Percentiles rank a stretch among this genome's conserved stretches.
phyloP scores from a whole-genome alignment of 2,329 filamentous ascomycete species.

The Sporothrix dimorphospora region DNA sequence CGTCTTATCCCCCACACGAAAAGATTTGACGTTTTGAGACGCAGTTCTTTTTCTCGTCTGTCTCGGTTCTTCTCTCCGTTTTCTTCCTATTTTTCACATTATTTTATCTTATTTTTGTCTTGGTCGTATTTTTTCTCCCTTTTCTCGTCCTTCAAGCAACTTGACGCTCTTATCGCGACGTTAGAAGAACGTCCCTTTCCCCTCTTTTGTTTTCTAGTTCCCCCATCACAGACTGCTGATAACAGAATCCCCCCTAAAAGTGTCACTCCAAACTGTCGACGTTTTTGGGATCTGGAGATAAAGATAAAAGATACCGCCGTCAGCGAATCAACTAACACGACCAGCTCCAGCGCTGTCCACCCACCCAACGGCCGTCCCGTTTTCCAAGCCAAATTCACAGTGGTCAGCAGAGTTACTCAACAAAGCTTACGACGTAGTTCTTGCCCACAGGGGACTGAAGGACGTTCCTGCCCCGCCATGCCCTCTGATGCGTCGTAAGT shows the following conservation, averaged over 20 bases:
- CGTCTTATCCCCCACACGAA: conserved; percentile 21
- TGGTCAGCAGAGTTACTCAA: conserved; percentile 8
- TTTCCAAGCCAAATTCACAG: not conserved
- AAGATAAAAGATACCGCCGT: conserved; percentile 1
- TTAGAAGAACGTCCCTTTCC: not conserved
- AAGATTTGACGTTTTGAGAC: conserved; percentile 23
- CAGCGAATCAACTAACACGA: conserved; percentile 22
- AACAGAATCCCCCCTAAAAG: not conserved
- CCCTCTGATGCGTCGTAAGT: conserved; percentile 2
- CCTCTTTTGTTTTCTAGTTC: not conserved
- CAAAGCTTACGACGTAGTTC: not conserved
- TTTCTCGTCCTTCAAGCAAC: not conserved
- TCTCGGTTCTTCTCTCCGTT: not conserved
- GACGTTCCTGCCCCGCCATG: not conserved
- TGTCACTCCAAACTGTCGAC: conserved; percentile 4
- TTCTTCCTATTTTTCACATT: conserved; percentile 7
- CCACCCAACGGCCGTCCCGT: conserved; percentile 1
- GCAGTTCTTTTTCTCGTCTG: not conserved
- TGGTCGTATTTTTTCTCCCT: not conserved
- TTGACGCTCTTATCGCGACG: conserved; percentile 15
- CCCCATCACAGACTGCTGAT: conserved; percentile 5
- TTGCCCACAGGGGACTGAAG: not conserved
- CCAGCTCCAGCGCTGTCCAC: not conserved
- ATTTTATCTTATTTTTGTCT: not conserved
- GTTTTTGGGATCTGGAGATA: conserved; percentile 5